Conservation (phyloP, 164 flowering plant species). For the Kalanchoe fedtschenkoi region DNA sequence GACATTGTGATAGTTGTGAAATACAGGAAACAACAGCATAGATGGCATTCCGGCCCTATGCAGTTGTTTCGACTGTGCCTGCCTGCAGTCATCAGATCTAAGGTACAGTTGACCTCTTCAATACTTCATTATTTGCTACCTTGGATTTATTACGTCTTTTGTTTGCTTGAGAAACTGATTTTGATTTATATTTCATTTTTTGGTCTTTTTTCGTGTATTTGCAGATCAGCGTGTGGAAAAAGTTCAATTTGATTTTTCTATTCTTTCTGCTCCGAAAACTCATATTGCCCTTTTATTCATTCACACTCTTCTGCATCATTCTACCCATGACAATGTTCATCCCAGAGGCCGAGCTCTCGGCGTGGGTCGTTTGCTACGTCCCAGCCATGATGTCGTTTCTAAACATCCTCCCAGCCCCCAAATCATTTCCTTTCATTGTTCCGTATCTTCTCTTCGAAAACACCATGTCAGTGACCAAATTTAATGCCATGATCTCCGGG, state of each 20-base stretch:
- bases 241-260: conserved; percentile 81
- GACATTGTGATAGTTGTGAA: no score
- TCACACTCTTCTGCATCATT: conserved; percentile 91
- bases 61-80: conserved; percentile 7
- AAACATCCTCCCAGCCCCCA: conserved; percentile 90
- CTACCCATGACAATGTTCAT: conserved; percentile 98
- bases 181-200: no score
- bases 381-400: conserved; percentile 96
- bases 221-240: conserved; percentile 89
- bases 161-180: no score
- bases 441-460: conserved; percentile 97
- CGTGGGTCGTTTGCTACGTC: conserved; percentile 94
- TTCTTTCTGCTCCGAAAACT: conserved; percentile 89
- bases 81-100: conserved; percentile 5
- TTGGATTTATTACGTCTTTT: no score
- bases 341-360: conserved; percentile 94
- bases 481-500: conserved; percentile 96
- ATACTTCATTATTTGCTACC: no score
- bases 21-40: conserved; percentile 8
- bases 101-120: no score
- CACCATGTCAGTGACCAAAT: conserved; percentile 98
- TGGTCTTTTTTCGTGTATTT: conserved; percentile 8
- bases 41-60: conserved; percentile 9
- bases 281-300: conserved; percentile 87
- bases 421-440: conserved; percentile 91